Percentiles rank a stretch among this genome's conserved stretches.
phyloP scores from a whole-genome alignment of 2,329 filamentous ascomycete genomes.

The Alternaria conjuncta region DNA sequence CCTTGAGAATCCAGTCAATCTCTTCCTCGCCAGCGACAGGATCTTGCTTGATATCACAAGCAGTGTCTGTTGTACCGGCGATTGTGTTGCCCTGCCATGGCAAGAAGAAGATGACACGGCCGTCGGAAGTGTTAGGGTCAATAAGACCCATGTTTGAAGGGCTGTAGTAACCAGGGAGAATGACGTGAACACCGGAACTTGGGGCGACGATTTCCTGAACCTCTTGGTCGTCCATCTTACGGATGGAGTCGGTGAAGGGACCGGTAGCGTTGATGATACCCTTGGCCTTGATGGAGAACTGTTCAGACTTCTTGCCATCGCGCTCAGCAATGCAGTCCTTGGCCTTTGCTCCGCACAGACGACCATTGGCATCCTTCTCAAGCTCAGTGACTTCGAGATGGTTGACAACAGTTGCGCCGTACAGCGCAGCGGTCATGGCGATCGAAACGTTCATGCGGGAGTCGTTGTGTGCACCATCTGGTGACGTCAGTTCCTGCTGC shows the following conservation, averaged over 20 bases:
- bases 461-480: constrained; percentile 88
- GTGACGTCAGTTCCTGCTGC: constrained; percentile 27
- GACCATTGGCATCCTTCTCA: constrained; percentile 75
- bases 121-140: constrained; percentile 85
- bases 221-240: constrained; percentile 79
- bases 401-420: constrained; percentile 82
- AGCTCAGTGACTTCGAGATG: constrained; percentile 81
- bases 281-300: constrained; percentile 76
- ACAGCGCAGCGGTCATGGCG: constrained; percentile 86
- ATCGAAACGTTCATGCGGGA: constrained; percentile 91
- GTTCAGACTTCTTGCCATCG: constrained; percentile 66
- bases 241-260: constrained; percentile 84
- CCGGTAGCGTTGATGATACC: constrained; percentile 89
- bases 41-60: constrained; percentile 73
- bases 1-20: constrained; percentile 85
- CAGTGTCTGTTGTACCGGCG: constrained; percentile 84
- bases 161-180: constrained; percentile 86
- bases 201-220: constrained; percentile 83
- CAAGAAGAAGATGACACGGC: constrained; percentile 90
- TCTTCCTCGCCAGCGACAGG: constrained; percentile 82
- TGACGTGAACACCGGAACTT: constrained; percentile 83
- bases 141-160: constrained; percentile 87
- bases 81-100: constrained; percentile 95
- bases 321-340: constrained; percentile 73
- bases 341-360: constrained; percentile 74